Percentiles rank a stretch among this genome's conserved stretches.
These are phyloP conservation scores for Ammopiptanthus mongolicus DNA, from an alignment of 306 rosid species.

Conservation along the genomic window DNA sequence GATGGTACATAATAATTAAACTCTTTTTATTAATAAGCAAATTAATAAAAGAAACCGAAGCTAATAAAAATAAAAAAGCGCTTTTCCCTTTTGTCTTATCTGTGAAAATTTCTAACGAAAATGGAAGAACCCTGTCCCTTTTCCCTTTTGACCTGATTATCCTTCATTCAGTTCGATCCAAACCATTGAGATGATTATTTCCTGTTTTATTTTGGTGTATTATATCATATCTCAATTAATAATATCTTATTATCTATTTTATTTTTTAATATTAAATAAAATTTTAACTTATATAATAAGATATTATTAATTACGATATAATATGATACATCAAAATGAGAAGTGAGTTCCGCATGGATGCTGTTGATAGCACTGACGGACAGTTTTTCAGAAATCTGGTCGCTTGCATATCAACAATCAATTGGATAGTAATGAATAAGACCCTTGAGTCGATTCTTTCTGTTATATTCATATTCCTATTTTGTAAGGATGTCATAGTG, in stretches of 20 bases:
- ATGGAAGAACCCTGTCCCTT: neutral
- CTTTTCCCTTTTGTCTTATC: neutral
- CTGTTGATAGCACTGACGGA: neutral
- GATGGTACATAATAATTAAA: no score
- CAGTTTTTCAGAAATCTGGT: neutral
- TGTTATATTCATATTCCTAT: constrained; percentile 30
- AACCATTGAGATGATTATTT: no score
- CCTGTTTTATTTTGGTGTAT: no score
- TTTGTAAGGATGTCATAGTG: constrained; percentile 8
- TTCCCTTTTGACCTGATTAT: constrained; percentile 9
- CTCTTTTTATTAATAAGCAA: no score
- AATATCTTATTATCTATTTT: no score
- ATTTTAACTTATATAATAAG: no score
- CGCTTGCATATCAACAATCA: constrained; percentile 12
- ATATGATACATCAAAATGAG: no score
- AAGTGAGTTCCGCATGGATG: neutral
- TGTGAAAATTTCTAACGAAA: neutral
- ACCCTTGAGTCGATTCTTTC: constrained; percentile 24
- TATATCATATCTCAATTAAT: no score
- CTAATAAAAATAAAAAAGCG: no score
- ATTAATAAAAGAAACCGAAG: no score
- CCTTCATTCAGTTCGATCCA: constrained; percentile 11
- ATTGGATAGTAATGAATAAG: constrained; percentile 17
- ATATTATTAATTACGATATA: no score
- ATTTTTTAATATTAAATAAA: no score